A percentile compares a stretch with the other conserved stretches of the same genome.
Conservation (phyloP, 2,329 filamentous ascomycete genomes). For the Colletotrichum sp. region DNA sequence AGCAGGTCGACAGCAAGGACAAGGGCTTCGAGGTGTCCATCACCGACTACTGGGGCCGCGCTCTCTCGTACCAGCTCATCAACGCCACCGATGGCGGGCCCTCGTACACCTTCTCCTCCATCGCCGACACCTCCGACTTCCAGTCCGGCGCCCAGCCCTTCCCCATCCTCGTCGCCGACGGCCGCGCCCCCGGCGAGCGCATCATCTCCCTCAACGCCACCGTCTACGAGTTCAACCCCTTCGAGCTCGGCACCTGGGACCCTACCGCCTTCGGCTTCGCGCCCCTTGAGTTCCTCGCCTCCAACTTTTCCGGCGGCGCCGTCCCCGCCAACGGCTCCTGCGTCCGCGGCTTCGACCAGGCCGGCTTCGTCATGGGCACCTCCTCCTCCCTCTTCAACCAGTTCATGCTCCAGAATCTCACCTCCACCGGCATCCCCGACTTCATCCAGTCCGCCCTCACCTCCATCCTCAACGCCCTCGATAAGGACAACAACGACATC, state of each 20-base stretch:
- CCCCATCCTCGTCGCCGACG: constrained; percentile 55
- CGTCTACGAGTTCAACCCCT: constrained; percentile 70
- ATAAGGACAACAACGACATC: constrained; percentile 72
- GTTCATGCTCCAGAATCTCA: constrained; percentile 67
- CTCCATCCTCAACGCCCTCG: constrained; percentile 59
- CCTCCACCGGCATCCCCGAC: constrained; percentile 28
- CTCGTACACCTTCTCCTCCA: constrained; percentile 81
- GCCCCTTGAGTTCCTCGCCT: constrained; percentile 64
- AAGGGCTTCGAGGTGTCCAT: constrained; percentile 63
- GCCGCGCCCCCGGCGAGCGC: constrained; percentile 46
- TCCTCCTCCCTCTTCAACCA: constrained; percentile 83
- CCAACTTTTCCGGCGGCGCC: constrained; percentile 58
- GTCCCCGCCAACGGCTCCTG: constrained; percentile 48
- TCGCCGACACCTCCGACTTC: constrained; percentile 46
- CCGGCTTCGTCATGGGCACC: constrained; percentile 82
- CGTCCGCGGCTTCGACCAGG: constrained; percentile 75
- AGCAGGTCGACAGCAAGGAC: constrained; percentile 40
- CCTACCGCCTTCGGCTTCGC: constrained; percentile 63
- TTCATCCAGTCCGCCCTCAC: constrained; percentile 49
- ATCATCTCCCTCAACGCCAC: constrained; percentile 60
- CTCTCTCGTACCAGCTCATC: constrained; percentile 85
- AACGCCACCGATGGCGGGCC: constrained; percentile 77
- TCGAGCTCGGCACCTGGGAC: constrained; percentile 71
- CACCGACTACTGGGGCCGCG: constrained; percentile 90
- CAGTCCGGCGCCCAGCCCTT: constrained; percentile 47